A percentile compares a stretch with the other conserved stretches of the same genome.
These are phyloP conservation scores for Naganishia sp. DNA, from an alignment of 1,284 basidiomycete genomes.

Conservation along the genomic window DNA sequence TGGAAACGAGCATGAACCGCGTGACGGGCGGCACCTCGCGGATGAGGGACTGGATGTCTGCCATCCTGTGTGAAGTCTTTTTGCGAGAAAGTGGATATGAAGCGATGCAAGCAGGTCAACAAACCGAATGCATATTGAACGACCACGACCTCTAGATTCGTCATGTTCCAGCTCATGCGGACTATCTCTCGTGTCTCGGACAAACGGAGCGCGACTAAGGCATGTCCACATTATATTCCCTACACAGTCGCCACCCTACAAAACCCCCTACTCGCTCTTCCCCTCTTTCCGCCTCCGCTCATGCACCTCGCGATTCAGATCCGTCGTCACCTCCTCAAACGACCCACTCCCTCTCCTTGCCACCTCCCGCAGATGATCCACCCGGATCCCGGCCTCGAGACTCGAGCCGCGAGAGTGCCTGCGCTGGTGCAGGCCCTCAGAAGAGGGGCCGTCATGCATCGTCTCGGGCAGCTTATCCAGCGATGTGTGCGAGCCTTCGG, in stretches of 20 bases:
- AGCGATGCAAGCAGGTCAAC: neutral
- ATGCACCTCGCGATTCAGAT: slow-evolving; percentile 36
- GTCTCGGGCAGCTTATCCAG: slow-evolving; percentile 15
- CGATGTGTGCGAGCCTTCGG: slow-evolving; percentile 20
- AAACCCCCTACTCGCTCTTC: neutral
- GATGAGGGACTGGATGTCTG: slow-evolving; percentile 30
- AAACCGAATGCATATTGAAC: neutral
- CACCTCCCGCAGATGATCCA: slow-evolving; percentile 10
- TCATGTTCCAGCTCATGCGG: neutral
- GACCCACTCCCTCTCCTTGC: slow-evolving; percentile 16
- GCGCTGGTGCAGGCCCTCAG: slow-evolving; percentile 14
- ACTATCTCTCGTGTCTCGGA: no score
- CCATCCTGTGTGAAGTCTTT: slow-evolving; percentile 18
- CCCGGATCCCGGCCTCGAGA: slow-evolving; percentile 7
- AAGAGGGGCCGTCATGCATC: neutral
- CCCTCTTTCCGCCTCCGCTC: slow-evolving; percentile 29
- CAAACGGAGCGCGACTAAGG: no score
- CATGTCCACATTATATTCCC: no score
- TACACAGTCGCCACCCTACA: no score
- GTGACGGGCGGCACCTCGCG: slow-evolving; percentile 35
- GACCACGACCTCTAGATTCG: neutral
- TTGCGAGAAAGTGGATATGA: neutral
- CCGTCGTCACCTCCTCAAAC: slow-evolving; percentile 38
- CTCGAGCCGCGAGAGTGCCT: slow-evolving; percentile 22
- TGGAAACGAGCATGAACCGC: slow-evolving; percentile 59